These are phyloP conservation scores for Sphagnum tenellum DNA, from an alignment of 225 moss, liverwort and hornwort species.

Conservation along the genomic window DNA sequence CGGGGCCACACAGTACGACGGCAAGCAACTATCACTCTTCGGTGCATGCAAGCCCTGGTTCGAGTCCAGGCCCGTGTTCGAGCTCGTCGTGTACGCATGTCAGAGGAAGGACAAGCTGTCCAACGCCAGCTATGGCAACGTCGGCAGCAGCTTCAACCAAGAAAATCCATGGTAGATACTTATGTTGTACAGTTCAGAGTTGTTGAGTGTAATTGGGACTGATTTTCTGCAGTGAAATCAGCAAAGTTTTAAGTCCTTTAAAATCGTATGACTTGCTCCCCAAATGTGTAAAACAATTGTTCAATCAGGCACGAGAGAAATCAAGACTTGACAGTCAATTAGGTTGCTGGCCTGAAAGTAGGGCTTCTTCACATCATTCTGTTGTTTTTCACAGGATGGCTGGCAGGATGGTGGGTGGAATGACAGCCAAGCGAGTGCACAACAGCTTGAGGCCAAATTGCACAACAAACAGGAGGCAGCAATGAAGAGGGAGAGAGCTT, in stretches of 20 bases:
- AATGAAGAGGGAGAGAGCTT: constrained; percentile 81
- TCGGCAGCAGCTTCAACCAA: constrained; percentile 24
- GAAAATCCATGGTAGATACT: constrained; percentile 21
- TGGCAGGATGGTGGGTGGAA: constrained; percentile 57
- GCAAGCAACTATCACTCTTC: constrained; percentile 37
- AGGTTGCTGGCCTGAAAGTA: too few relatives aligned
- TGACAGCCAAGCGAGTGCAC: constrained; percentile 43
- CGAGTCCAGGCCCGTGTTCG: constrained; percentile 47
- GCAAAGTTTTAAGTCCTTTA: neutral
- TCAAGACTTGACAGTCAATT: too few relatives aligned
- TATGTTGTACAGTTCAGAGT: neutral
- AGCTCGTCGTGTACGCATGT: constrained; percentile 43
- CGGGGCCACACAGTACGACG: constrained; percentile 45
- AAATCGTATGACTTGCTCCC: neutral
- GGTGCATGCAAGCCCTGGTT: constrained; percentile 42
- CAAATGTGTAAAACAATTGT: neutral
- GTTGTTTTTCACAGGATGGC: constrained; percentile 18
- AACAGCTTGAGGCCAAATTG: constrained; percentile 72
- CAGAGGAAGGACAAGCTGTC: constrained; percentile 43
- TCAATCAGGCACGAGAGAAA: neutral
- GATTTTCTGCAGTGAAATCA: neutral
- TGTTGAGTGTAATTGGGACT: too few relatives aligned
- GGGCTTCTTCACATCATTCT: neutral
- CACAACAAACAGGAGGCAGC: constrained; percentile 79
- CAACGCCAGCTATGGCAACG: constrained; percentile 37